Base-by-base conservation (phyloP, 2,329 filamentous ascomycete species). In the Arthrobotrys megalospora region DNA sequence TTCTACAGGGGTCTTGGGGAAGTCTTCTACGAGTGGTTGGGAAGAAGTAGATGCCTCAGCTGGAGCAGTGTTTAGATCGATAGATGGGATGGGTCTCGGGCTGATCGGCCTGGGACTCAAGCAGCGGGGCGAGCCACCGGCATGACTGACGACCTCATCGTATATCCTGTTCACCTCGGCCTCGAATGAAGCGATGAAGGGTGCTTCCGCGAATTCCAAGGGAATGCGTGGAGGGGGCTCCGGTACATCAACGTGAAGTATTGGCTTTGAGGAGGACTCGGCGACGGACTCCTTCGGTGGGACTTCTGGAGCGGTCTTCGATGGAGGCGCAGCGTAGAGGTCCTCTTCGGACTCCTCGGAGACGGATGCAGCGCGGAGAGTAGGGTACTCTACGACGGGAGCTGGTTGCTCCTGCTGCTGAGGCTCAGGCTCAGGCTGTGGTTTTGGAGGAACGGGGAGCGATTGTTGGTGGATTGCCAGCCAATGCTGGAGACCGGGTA, bases 141-240 rank as follows among this genome's bases (percentile, higher is more conserved):
- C 73, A 14, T 73, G 76, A 16, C 67, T 72, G 48, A 79, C 67
- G 32, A 79, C 68, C 38, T 73, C 69, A 38, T 79, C 76, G 24
- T 72, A 73, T 55, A 79, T 79, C 19, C 76, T 53, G 32, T 79
- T 72, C n/a, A 79, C 67, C 41, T 79, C 68, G 11, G 76, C 76
- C 52, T 79, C 76, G 28, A 79, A 79, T 1, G 76, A 79, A 52
- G 76, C 76, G 38, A 79, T 66, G 53, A 79, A 73, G 5, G 76
- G 76, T 32, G 66, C 62, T 21, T 64, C 21, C 2, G 63, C 67
- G n/a, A 73, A 69, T 48, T 73, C 76, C 6, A 77, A 14, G 11
- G 73, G 73, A 48, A 76, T 62, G 10, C 66, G 73, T 4, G 66
- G 38, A 10, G 65, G 58, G 8, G 21, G 45, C 12, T 43, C 67